Conservation (phyloP, 495 filamentous ascomycete genomes). For the Friedmanniomyces simplex region DNA sequence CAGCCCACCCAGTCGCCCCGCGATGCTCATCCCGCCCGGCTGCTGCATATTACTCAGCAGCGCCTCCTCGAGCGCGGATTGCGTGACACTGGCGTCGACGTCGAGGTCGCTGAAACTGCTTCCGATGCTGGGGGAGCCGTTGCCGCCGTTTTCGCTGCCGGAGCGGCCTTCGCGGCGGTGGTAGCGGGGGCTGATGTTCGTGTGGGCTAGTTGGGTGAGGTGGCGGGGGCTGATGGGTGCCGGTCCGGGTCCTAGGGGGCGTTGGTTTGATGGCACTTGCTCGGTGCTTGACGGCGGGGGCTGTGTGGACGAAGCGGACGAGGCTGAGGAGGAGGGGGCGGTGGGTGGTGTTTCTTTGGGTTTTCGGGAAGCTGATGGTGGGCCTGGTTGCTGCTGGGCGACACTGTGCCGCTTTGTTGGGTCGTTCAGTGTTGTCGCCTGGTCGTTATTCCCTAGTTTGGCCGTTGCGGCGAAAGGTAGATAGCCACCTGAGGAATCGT, state of each 20-base stretch:
- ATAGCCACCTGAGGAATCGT: conserved; percentile 53
- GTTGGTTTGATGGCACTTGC: conserved; percentile 18
- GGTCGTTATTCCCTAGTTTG: conserved; percentile 37
- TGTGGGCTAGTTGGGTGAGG: conserved; percentile 22
- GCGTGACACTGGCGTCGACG: conserved; percentile 78
- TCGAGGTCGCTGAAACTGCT: conserved; percentile 97
- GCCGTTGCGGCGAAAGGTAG: conserved; percentile 46
- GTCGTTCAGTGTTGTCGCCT: conserved; percentile 52
- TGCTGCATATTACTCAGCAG: conserved; percentile 85
- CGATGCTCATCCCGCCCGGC: conserved; percentile 44
- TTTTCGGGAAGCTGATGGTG: not conserved
- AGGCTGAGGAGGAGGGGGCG: conserved; percentile 23
- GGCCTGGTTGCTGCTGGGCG: not conserved
- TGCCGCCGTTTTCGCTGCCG: conserved; percentile 48
- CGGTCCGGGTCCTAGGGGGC: conserved; percentile 26
- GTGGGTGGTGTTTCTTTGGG: not conserved
- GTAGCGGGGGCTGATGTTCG: conserved; percentile 42
- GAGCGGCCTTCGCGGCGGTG: conserved; percentile 31
- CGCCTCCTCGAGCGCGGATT: conserved; percentile 90
- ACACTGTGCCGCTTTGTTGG: conserved; percentile 24
- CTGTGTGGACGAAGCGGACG: conserved; percentile 15
- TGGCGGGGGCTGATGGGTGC: conserved; percentile 47
- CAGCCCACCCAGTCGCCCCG: conserved; percentile 65
- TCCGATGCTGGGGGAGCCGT: conserved; percentile 89
- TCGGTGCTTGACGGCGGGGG: conserved; percentile 6